Base-by-base conservation (phyloP, 257 asterid genomes). In the Petunia axillaris region DNA sequence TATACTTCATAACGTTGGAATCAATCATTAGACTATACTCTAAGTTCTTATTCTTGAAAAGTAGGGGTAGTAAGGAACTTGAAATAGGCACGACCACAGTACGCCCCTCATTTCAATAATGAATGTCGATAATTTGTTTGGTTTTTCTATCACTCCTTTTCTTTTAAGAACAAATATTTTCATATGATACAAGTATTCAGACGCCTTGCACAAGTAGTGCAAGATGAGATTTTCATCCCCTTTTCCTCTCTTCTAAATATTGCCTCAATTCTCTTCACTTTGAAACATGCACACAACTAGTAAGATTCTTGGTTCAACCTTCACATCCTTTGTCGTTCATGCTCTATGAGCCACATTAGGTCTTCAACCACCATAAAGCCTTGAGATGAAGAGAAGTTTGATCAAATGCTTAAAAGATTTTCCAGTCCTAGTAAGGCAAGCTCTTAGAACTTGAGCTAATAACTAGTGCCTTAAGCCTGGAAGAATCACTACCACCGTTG, bases 361-460 rank as follows among this genome's bases (percentile, higher is more conserved):
- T 25, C 25, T 25, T 25, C 25, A 25, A 25, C 25, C 25, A 25
- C 25, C 25, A 25, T 25, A 25, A 25, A 25, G 25, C 25, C 25
- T 25, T 25, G 25, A 25, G 25, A 25, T 25, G 25, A 25, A 25
- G 25, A 25, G 25, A 25, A 64, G 13, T 64, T 71, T 48, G 4
- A 48, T 71, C 9, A 71, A 71, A 71, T 48, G 77, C 60, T 71
- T 52, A 46, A 62, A 35, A 73, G 62, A 50, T 50, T 25, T 25
- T 58, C 25, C 4, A 2, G 10, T 40, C 81, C 25, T 82, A 88
- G 44, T 89, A 94, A 80, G 98, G 96, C 87, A 94, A 90, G 85
- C 98, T 94, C 88, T 93, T 93, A 41, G 98, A 94, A 81, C 98
- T 94, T 4, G 98, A 88, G 78, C 93, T 89, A 76, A 89, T 77